Evolutionary conservation across 441 rosid genomes (phyloP), one percentile per base, ranked within the genome.

Genomic region (Kokia cookei): DNA sequence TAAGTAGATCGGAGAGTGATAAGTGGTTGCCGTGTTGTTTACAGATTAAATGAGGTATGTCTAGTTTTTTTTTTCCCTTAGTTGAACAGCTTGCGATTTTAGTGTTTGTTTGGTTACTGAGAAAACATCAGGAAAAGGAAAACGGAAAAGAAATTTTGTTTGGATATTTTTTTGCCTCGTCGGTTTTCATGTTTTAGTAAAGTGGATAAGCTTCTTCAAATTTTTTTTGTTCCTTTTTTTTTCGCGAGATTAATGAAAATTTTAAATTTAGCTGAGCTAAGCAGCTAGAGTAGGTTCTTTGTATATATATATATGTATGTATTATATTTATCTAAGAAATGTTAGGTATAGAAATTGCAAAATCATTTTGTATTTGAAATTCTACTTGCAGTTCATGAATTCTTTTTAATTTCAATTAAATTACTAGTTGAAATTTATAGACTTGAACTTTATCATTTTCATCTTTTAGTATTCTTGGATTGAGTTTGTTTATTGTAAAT

Each of bases 31-130:
- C 26, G 35, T 42, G 71, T 54, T 40, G 51, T 61, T 71, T 5
- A 19, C 47, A 17, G 82, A 77, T 76, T 57, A 72, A 32, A 40
- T 74, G 71, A 73, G 83, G 75, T 79, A 69, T 65, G 32, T 57
- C 63, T 10, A 12, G 32, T 12, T 11, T 48, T 69, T 11, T 35
- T 12, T 35, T 7, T 29, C 24, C 5, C 57, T 29, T 15, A 17
- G 24, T 32, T 66, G 54, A 22, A 7, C 27, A 14, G 19, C 42
- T 19, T 79, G 54, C 15, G 47, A 40, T 12, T 8, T 61, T 27
- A 57, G 64, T 60, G 59, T 19, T 43, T 81, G 85, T 76, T 83
- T 82, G 85, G 67, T 59, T 80, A 40, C 61, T 48, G 72, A 78
- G 82, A 81, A 81, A 82, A 47, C 42, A 26, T 7, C 12, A 54